Evolutionary conservation across 345 rosid species (phyloP), one percentile per base, ranked within the genome.

Genomic region (Salix viminalis): DNA sequence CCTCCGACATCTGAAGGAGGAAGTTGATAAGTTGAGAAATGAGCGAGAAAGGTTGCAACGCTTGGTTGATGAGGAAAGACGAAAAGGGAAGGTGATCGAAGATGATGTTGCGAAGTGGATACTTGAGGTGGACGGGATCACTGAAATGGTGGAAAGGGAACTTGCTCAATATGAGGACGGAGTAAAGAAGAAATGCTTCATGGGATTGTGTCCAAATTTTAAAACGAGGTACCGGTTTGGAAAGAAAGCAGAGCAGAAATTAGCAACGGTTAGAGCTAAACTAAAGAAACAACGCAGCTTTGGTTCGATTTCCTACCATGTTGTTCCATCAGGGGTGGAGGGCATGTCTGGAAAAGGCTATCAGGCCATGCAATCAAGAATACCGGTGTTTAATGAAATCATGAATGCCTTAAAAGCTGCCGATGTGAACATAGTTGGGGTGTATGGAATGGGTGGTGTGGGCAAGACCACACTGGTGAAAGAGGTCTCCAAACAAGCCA

Each of bases 381-480:
- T 39, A 13, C 41, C 50, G 0, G 36, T 54, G 42, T 68, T 67
- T 64, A 52, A 67, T 14, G 23, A 67, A 52, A 30, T 76, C 7
- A 52, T 79, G 28, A 48, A 68, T 23, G 73, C 75, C 11, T 6
- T 76, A 6, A 37, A 12, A 18, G 39, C 39, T 24, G 36, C 67
- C 36, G 21, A 36, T 30, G 30, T 60, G 1, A 67, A 41, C 34
- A 44, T 23, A 32, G 23, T 80, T 3, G 79, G 83, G n/a, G 67
- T 80, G 56, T 71, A 34, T 12, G 83, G 83, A 3, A 75, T 71
- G 62, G 79, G 79, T 3, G 83, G 79, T 1, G 12, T 54, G 0
- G 81, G 81, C 0, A 78, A 80, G 75, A 75, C 84, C 70, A 73
- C 80, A 0, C 65, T 84, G 5, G 77, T 69, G 2, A 76, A 56